Conservation (phyloP, 352 stramenopile genomes). For the Pythium chondricola region DNA sequence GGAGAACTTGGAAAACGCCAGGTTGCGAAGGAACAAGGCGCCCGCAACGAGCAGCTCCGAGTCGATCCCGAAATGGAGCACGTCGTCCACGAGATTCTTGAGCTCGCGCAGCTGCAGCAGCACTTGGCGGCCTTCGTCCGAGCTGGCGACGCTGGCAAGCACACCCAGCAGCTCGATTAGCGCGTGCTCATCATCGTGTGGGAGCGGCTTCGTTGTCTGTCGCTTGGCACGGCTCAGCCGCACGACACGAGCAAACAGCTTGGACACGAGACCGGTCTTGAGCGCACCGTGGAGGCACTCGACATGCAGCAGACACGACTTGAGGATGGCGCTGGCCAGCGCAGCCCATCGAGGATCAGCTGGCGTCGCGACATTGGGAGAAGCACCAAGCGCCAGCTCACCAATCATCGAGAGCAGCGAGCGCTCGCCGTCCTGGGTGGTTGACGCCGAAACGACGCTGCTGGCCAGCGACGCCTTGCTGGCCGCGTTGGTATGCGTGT, state of each 20-base stretch:
- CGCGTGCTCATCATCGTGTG: slow-evolving; percentile 19
- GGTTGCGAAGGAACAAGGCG: slow-evolving; percentile 48
- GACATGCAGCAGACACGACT: slow-evolving; percentile 32
- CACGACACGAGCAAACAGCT: slow-evolving; percentile 30
- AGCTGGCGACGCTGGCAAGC: slow-evolving; percentile 31
- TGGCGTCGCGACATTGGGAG: neutral
- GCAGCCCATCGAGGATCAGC: slow-evolving; percentile 13
- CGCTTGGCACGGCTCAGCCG: slow-evolving; percentile 25
- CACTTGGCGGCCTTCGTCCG: slow-evolving; percentile 37
- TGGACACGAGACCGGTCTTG: slow-evolving; percentile 35
- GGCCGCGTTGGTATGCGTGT: slow-evolving; percentile 33
- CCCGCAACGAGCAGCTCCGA: slow-evolving; percentile 22
- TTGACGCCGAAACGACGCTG: neutral
- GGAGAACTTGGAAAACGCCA: slow-evolving; percentile 42
- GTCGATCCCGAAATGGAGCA: slow-evolving; percentile 17
- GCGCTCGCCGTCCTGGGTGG: neutral
- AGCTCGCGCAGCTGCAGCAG: slow-evolving; percentile 32
- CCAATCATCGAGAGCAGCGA: slow-evolving; percentile 12
- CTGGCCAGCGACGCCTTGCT: slow-evolving; percentile 27
- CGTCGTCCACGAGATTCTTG: slow-evolving; percentile 37
- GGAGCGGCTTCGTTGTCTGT: neutral
- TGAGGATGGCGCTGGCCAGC: slow-evolving; percentile 37
- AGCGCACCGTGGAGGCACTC: slow-evolving; percentile 43
- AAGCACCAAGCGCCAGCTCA: slow-evolving; percentile 3
- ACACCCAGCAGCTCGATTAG: slow-evolving; percentile 41